Conservation (phyloP, 805 yeast genomes). For the Saccharomycopsis capsularis region DNA sequence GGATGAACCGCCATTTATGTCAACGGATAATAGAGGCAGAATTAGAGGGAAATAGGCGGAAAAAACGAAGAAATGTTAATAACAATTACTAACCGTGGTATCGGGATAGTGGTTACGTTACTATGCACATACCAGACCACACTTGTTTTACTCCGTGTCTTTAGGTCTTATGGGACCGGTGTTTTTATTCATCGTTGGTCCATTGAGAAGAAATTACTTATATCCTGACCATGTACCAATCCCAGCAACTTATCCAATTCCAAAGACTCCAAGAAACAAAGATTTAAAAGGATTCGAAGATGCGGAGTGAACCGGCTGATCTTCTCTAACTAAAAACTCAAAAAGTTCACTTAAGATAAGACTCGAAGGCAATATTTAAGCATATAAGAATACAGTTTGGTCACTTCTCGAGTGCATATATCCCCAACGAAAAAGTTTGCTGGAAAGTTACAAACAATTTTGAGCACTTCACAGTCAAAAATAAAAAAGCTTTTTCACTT, state of each 20-base stretch:
- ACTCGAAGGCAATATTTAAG: too few species aligned
- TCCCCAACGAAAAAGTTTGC: too few species aligned
- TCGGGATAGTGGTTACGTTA: constrained; percentile 58
- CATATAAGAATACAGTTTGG: too few species aligned
- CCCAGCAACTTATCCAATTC: constrained; percentile 42
- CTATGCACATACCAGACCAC: constrained; percentile 72
- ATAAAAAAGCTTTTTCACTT: too few species aligned
- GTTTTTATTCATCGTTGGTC: constrained; percentile 51
- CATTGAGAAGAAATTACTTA: constrained; percentile 61
- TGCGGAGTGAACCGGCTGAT: constrained; percentile 4
- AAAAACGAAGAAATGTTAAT: not conserved
- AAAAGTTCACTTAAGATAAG: too few species aligned
- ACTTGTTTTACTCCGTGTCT: constrained; percentile 55
- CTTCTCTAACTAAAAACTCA: too few species aligned
- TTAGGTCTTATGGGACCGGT: constrained; percentile 66
- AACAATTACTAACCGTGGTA: not conserved
- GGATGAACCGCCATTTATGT: too few species aligned
- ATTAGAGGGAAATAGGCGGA: not conserved
- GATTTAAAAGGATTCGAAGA: constrained; percentile 21
- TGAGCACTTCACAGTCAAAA: too few species aligned
- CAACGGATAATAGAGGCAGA: too few species aligned
- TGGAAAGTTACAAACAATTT: too few species aligned
- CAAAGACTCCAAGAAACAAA: constrained; percentile 17
- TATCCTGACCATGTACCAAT: constrained; percentile 60
- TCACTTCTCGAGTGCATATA: too few species aligned